Conservation (phyloP, 2,329 filamentous ascomycete species). For the Beauveria varroae region DNA sequence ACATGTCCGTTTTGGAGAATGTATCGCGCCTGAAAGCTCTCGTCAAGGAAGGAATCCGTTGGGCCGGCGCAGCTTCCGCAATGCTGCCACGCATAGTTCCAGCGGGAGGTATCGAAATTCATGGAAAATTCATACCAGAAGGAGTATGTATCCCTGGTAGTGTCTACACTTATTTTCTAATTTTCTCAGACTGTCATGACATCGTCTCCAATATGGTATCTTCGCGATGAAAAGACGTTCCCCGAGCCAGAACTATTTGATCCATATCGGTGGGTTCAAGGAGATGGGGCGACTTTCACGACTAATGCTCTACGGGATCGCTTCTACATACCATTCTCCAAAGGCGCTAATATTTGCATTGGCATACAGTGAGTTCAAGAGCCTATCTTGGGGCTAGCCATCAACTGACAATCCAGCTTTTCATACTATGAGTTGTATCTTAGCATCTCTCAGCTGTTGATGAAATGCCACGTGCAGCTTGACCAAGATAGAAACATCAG, state of each 20-base stretch:
- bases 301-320: conserved; percentile 8
- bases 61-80: background rate
- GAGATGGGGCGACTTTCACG: no score
- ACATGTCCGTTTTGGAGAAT: background rate
- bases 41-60: background rate
- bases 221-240: no score
- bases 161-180: no score
- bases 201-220: no score
- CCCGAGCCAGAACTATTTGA: no score
- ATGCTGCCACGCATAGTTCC: background rate
- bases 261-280: no score
- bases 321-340: conserved; percentile 23
- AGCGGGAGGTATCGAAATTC: background rate
- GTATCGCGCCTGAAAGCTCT: background rate
- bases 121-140: no score
- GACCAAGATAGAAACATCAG: background rate
- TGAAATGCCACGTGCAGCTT: background rate
- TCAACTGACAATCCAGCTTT: conserved; percentile 3
- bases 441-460: conserved; percentile 11
- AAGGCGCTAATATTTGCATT: conserved; percentile 22
- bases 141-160: no score
- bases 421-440: conserved; percentile 15
- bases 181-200: no score
- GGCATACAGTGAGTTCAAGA: conserved; percentile 19
- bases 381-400: no score